A percentile compares a stretch with the other conserved stretches of the same genome.
phyloP scores from a whole-genome alignment of 2,329 filamentous ascomycete species.

The Fusarium sp. region DNA sequence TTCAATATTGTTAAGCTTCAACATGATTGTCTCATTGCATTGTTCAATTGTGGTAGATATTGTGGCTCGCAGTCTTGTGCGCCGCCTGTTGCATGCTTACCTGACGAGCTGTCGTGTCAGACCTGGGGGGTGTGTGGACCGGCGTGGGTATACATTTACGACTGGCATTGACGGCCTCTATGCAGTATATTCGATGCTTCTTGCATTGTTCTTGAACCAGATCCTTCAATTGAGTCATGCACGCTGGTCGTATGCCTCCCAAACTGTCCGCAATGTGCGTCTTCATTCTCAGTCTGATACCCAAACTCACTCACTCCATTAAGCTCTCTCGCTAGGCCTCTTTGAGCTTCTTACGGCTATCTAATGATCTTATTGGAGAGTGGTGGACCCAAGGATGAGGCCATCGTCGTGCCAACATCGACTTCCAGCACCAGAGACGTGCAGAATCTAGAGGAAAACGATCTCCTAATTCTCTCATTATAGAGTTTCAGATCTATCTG shows the following conservation, averaged over 20 bases:
- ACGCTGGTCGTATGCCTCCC: neutral
- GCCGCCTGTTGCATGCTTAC: neutral
- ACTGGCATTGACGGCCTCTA: accelerated
- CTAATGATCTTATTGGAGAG: accelerated
- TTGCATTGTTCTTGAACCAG: no score
- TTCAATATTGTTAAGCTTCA: constrained; percentile 10
- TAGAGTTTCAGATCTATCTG: accelerated
- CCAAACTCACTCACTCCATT: neutral
- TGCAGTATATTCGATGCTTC: no score
- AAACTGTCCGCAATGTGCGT: neutral
- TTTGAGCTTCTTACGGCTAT: accelerated
- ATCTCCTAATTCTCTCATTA: neutral
- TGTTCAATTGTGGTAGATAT: neutral
- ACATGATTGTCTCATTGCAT: neutral
- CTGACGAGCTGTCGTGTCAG: neutral
- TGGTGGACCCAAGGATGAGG: neutral
- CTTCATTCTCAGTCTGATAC: neutral
- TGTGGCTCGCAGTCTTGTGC: neutral
- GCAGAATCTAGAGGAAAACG: accelerated
- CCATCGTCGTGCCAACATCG: neutral
- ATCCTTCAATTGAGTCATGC: neutral
- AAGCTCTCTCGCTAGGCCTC: accelerated
- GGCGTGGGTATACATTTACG: neutral
- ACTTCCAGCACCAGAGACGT: neutral
- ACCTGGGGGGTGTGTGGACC: no score